phyloP scores from a whole-genome alignment of 2,329 filamentous ascomycete species.

The Colletotrichum lini region DNA sequence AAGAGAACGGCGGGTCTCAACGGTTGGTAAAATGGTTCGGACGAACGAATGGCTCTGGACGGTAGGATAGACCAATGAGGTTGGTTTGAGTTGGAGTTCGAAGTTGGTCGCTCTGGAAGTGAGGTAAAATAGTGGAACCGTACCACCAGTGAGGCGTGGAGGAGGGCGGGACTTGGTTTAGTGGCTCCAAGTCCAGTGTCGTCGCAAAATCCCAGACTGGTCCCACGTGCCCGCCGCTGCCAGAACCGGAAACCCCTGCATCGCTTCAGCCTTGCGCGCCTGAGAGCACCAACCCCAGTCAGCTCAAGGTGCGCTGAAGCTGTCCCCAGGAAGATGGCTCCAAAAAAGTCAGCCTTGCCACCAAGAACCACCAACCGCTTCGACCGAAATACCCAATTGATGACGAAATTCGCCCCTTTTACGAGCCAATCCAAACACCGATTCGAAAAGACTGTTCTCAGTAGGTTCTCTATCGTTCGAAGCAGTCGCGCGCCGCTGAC shows the following conservation, averaged over 20 bases:
- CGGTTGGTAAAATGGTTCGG: not conserved
- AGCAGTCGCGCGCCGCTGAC: not conserved
- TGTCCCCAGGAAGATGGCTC: constrained; percentile 14
- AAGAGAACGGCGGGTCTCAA: not conserved
- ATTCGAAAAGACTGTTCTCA: not conserved
- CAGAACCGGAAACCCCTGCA: constrained; percentile 39
- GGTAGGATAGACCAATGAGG: not conserved
- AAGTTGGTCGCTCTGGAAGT: constrained; percentile 9
- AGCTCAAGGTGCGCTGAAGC: constrained; percentile 16
- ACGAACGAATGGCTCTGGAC: not conserved
- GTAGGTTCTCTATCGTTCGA: not conserved
- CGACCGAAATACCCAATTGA: constrained; percentile 32
- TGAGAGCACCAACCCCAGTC: constrained; percentile 19
- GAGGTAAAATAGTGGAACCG: constrained; percentile 3
- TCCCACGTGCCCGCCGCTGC: constrained; percentile 38
- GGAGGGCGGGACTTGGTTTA: not conserved
- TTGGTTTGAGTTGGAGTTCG: not conserved
- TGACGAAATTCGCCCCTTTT: not conserved
- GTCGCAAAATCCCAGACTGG: constrained; percentile 18
- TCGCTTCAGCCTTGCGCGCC: constrained; percentile 41
- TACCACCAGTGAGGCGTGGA: constrained; percentile 1
- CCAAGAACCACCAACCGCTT: constrained; percentile 16
- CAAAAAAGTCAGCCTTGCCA: constrained; percentile 40
- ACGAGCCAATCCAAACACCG: not conserved
- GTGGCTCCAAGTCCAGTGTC: not conserved